Evolutionary conservation across 2,329 filamentous ascomycete genomes (phyloP).

Genomic region (Fusarium drepaniforme): DNA sequence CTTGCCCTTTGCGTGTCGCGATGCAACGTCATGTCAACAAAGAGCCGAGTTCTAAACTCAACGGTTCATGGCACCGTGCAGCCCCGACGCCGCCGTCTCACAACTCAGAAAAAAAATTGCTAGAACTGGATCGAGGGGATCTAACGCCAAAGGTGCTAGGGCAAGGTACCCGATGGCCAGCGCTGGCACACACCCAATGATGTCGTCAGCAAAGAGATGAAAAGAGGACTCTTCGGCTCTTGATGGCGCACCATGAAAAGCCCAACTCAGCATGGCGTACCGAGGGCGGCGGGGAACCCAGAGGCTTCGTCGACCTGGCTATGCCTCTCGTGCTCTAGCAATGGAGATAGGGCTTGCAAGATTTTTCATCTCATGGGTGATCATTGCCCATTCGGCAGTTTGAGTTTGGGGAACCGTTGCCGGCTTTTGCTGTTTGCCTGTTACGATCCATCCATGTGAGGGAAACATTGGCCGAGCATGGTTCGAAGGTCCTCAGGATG

Average conservation of each 20-base stretch:
- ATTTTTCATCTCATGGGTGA: slow-evolving; percentile 13
- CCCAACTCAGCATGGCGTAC: slow-evolving; percentile 10
- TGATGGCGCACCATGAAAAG: slow-evolving; percentile 4
- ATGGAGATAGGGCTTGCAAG: slow-evolving; percentile 29
- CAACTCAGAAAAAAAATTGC: slow-evolving; percentile 26
- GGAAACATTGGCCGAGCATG: slow-evolving; percentile 1
- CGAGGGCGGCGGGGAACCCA: slow-evolving; percentile 29
- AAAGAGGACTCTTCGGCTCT: slow-evolving; percentile 29
- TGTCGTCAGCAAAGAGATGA: slow-evolving; percentile 15
- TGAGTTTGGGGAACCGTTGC: slow-evolving; percentile 35
- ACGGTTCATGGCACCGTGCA: slow-evolving; percentile 5
- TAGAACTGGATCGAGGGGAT: slow-evolving; percentile 29
- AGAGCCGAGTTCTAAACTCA: slow-evolving; percentile 12
- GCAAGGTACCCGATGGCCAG: slow-evolving; percentile 36
- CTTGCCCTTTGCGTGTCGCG: slow-evolving; percentile 11
- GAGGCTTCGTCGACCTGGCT: slow-evolving; percentile 25
- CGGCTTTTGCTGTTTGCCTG: slow-evolving; percentile 1
- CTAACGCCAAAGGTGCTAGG: slow-evolving; percentile 33
- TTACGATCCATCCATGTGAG: slow-evolving; percentile 1
- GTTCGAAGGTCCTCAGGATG: not conserved
- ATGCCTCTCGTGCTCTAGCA: slow-evolving; percentile 27
- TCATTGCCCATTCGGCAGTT: slow-evolving; percentile 26
- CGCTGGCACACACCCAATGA: slow-evolving; percentile 16
- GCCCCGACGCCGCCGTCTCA: slow-evolving; percentile 20
- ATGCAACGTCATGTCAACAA: slow-evolving; percentile 39